Evolutionary conservation across 148 eudicot species (phyloP).

Genomic region (Rhododendron ovatum): DNA sequence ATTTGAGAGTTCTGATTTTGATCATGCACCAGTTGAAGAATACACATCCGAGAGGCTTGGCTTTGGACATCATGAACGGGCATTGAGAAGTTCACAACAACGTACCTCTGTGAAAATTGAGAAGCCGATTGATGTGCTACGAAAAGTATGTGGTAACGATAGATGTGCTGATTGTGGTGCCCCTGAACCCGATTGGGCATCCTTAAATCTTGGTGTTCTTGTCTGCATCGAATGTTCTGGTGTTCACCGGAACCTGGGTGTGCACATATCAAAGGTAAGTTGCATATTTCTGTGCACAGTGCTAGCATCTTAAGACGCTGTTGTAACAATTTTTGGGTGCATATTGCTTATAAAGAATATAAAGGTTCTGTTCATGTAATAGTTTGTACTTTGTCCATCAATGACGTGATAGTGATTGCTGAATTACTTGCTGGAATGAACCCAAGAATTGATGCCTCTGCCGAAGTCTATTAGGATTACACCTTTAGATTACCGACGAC

Average conservation of each 20-base stretch:
- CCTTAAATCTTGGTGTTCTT: slow-evolving; percentile 93
- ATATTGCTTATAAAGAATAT: background rate
- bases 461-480: background rate
- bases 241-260: slow-evolving; percentile 98
- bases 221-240: slow-evolving; percentile 99
- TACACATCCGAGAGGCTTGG: slow-evolving; percentile 63
- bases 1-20: slow-evolving; percentile 87
- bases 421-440: background rate
- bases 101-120: slow-evolving; percentile 60
- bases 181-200: slow-evolving; percentile 99
- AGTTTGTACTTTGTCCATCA: background rate
- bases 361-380: background rate
- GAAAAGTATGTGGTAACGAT: slow-evolving; percentile 82
- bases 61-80: slow-evolving; percentile 60
- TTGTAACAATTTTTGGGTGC: background rate
- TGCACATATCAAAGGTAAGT: slow-evolving; percentile 94
- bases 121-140: slow-evolving; percentile 75
- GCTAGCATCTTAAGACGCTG: background rate
- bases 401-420: background rate
- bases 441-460: background rate
- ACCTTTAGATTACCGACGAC: background rate
- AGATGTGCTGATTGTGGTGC: slow-evolving; percentile 99
- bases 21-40: slow-evolving; percentile 68
- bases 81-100: slow-evolving; percentile 57
- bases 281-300: background rate